Evolutionary conservation across 106 monocot genomes (phyloP), one percentile per base, ranked within the genome.

Genomic region (Phalaenopsis equestris): DNA sequence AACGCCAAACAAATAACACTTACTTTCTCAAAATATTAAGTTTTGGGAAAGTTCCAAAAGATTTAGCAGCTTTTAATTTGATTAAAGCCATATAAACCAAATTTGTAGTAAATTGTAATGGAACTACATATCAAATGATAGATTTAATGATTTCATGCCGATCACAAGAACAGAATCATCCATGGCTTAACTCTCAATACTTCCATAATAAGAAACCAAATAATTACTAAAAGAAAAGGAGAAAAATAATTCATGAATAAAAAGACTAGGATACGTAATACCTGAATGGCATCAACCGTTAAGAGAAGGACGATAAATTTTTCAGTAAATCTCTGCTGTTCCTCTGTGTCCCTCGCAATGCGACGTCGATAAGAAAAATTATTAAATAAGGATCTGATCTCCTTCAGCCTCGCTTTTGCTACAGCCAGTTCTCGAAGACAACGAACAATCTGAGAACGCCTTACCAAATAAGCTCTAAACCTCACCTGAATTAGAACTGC

Each of bases 261-360:
- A 39, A 70, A 70, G 30, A 39, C 38, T 37, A 39, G 39, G 15
- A 55, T 57, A 45, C 17, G 17, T 5, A 57, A 81, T 89, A 98
- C 94, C 94, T 99, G 91, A 55, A 99, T 88, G 38, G 90, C 89
- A 30, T 99, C 94, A 78, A 94, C 92, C 37, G 98, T 94, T 5
- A 94, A 83, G 17, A 99, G 89, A 46, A 99, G 93, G 41, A 95
- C 90, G 70, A 93, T 91, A 55, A 95, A 91, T 79, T 88, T 99
- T 87, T 99, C 94, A 72, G 94, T 89, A 73, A 99, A 99, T 80
- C 88, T 93, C 79, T 99, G 99, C 36, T 75, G 83, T 56, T 99
- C 99, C 65, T 88, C 92, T 36, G 88, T 79, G 84, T 99, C 99
- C 37, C 77, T 90, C 1, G 74, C 78, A 18, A 99, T 64, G 14